A percentile compares a stretch with the other conserved stretches of the same genome.
Conservation (phyloP, 2,329 filamentous ascomycete genomes). For the Beauveria sp. region DNA sequence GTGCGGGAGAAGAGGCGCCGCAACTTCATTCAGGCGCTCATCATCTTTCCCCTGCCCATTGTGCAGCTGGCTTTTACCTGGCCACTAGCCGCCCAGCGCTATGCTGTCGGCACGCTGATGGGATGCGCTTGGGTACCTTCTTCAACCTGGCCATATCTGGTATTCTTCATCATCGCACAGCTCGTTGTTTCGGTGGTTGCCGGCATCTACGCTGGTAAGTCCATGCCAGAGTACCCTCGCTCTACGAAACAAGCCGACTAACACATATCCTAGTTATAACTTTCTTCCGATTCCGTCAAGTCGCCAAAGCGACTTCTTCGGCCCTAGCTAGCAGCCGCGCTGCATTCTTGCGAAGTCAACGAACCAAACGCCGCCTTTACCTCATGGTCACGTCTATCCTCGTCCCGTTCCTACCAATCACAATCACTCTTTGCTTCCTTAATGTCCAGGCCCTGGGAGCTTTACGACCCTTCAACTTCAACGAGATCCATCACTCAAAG, state of each 20-base stretch:
- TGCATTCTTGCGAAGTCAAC: slow-evolving; percentile 35
- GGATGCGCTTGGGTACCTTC: slow-evolving; percentile 41
- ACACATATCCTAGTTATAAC: slow-evolving; percentile 30
- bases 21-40: slow-evolving; percentile 39
- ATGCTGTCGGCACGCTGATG: slow-evolving; percentile 39
- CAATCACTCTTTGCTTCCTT: slow-evolving; percentile 30
- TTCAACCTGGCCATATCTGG: slow-evolving; percentile 38
- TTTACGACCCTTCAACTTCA: slow-evolving; percentile 32
- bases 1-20: slow-evolving; percentile 33
- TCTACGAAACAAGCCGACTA: not conserved
- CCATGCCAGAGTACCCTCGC: no score
- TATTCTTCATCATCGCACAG: slow-evolving; percentile 41
- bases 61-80: slow-evolving; percentile 42
- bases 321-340: slow-evolving; percentile 33
- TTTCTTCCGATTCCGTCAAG: slow-evolving; percentile 39
- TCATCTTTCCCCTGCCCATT: slow-evolving; percentile 48
- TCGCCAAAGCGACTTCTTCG: slow-evolving; percentile 33
- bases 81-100: slow-evolving; percentile 40
- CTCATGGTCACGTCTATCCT: slow-evolving; percentile 46
- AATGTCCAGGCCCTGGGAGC: slow-evolving; percentile 30
- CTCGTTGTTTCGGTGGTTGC: slow-evolving; percentile 36
- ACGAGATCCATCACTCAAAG: slow-evolving; percentile 31
- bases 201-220: slow-evolving; percentile 42
- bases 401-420: slow-evolving; percentile 42
- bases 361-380: slow-evolving; percentile 46